These are phyloP conservation scores for Setomelanomma holmii DNA, from an alignment of 2,329 filamentous ascomycete genomes.

Conservation along the genomic window DNA sequence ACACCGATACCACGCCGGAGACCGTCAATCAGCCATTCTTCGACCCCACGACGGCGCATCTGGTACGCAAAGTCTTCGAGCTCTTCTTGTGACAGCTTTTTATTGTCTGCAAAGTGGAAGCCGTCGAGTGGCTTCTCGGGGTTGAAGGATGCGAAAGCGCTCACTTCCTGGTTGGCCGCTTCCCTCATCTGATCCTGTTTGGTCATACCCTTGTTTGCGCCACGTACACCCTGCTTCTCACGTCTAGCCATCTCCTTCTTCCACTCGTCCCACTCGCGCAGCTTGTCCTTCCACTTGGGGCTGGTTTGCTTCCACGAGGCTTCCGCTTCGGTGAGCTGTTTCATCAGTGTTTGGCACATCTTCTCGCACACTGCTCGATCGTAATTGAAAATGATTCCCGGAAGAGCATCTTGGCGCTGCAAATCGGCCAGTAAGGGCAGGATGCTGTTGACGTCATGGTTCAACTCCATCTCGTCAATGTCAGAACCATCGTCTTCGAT, in stretches of 20 bases:
- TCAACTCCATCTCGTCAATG: conserved; percentile 30
- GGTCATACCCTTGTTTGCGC: conserved; percentile 56
- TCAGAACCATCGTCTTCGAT: conserved; percentile 20
- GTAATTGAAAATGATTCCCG: conserved; percentile 80
- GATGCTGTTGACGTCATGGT: conserved; percentile 52
- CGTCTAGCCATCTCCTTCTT: conserved; percentile 57
- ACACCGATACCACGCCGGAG: conserved; percentile 74
- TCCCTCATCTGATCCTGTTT: conserved; percentile 67
- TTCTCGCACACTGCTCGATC: conserved; percentile 70
- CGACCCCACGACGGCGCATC: conserved; percentile 60
- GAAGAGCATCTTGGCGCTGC: conserved; percentile 69
- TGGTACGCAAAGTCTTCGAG: conserved; percentile 62
- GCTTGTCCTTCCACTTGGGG: conserved; percentile 65
- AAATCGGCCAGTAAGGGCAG: conserved; percentile 67
- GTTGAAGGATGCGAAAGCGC: conserved; percentile 69
- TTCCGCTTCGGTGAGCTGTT: conserved; percentile 63
- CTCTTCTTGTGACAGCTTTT: conserved; percentile 65
- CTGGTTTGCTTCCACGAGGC: conserved; percentile 63
- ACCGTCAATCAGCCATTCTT: conserved; percentile 63
- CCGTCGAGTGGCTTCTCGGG: conserved; percentile 67
- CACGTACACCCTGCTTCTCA: conserved; percentile 55
- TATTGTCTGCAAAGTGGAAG: conserved; percentile 72
- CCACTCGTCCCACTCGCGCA: conserved; percentile 66
- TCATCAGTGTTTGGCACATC: conserved; percentile 60
- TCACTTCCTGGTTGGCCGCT: conserved; percentile 61